These are phyloP conservation scores for Hymenoscyphus albidus DNA, from an alignment of 2,329 filamentous ascomycete genomes.

Conservation along the genomic window DNA sequence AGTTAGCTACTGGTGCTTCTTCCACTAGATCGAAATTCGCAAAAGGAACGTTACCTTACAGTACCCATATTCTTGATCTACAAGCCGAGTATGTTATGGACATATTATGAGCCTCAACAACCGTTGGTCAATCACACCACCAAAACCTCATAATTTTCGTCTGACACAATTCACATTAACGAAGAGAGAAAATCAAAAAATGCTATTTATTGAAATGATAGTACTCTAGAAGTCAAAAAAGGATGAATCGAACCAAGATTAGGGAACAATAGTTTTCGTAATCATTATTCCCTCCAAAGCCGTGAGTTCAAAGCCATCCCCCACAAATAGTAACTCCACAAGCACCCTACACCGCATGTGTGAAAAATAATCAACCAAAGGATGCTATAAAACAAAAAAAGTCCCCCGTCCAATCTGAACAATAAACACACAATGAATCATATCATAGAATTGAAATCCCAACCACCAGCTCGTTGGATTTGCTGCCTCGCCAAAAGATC, in stretches of 20 bases:
- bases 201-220: no score
- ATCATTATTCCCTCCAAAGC: not conserved
- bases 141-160: no score
- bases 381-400: not conserved
- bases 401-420: not conserved
- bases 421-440: constrained; percentile 15
- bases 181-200: no score
- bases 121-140: no score
- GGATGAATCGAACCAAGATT: not conserved
- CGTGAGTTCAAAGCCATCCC: not conserved
- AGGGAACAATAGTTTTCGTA: not conserved
- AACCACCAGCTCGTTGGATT: constrained; percentile 77
- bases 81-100: no score
- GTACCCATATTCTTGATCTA: no score
- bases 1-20: no score
- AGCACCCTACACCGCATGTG: not conserved
- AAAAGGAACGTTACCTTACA: no score
- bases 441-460: constrained; percentile 57
- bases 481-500: constrained; percentile 77
- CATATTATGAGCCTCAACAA: no score
- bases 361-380: not conserved
- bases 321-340: not conserved
- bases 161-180: no score
- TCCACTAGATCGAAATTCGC: no score
- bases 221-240: not conserved